phyloP scores from a whole-genome alignment of 2,329 filamentous ascomycete species.

The Chrysoporthe austroafricana region DNA sequence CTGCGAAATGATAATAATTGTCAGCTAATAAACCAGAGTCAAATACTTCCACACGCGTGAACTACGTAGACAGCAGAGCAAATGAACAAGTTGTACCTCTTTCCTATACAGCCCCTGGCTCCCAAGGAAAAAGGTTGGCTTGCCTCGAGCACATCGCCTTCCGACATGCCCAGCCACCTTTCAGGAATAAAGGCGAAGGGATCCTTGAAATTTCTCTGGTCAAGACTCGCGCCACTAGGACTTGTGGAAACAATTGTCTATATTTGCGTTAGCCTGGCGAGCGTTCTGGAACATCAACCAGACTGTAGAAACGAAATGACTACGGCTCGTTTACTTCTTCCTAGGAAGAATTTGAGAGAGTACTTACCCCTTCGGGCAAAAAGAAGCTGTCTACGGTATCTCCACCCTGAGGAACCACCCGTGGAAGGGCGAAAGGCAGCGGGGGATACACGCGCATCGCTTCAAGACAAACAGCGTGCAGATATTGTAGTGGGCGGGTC shows the following conservation, averaged over 20 bases:
- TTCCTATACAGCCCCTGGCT: conserved; percentile 9
- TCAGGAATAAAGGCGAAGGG: conserved; percentile 13
- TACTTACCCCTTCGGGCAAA: conserved; percentile 9
- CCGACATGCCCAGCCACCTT: conserved; percentile 10
- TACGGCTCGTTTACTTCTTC: not conserved
- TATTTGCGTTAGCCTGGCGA: not conserved
- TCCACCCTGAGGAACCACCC: conserved; percentile 17
- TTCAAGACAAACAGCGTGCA: conserved; percentile 32
- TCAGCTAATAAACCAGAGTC: too few species aligned
- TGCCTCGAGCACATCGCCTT: conserved; percentile 13
- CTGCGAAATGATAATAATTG: not conserved
- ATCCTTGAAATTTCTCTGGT: conserved; percentile 9
- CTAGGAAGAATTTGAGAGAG: too few species aligned
- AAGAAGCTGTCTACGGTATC: conserved; percentile 11
- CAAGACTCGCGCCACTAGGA: conserved; percentile 10
- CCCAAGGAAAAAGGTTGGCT: conserved; percentile 20
- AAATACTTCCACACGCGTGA: too few species aligned
- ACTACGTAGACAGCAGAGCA: too few species aligned
- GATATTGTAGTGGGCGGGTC: conserved; percentile 17
- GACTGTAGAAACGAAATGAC: not conserved
- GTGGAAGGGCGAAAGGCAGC: conserved; percentile 13
- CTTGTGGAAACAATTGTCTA: conserved; percentile 17
- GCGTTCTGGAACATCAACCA: not conserved
- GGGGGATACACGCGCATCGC: conserved; percentile 34
- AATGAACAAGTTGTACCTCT: conserved; percentile 1